Evolutionary conservation across 305 asterid species (phyloP).

Genomic region (Rubia peregrina): DNA sequence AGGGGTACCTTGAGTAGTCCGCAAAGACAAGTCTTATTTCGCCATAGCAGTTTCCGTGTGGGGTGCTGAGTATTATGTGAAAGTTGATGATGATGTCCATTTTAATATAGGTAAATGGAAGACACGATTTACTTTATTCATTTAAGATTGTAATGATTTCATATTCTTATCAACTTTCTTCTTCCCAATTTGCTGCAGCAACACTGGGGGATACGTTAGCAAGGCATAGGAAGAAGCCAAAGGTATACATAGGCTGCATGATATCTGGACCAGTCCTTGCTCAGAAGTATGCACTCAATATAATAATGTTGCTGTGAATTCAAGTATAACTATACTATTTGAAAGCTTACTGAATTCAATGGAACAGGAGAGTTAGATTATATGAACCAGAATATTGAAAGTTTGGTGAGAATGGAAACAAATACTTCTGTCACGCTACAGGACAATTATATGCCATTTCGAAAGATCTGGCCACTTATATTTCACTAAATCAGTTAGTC

Average conservation of each 20-base stretch:
- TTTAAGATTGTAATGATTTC: background rate
- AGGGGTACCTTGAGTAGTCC: slow-evolving; percentile 88
- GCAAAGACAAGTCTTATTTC: slow-evolving; percentile 84
- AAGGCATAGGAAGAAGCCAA: slow-evolving; percentile 56
- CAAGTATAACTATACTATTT: slow-evolving; percentile 6
- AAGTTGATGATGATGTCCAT: slow-evolving; percentile 95
- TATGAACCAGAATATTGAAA: slow-evolving; percentile 95
- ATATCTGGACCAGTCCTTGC: slow-evolving; percentile 95
- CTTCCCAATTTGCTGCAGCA: slow-evolving; percentile 40
- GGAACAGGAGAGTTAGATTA: slow-evolving; percentile 80
- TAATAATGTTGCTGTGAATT: background rate
- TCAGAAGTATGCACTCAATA: slow-evolving; percentile 46
- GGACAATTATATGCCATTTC: slow-evolving; percentile 91
- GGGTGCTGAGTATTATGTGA: slow-evolving; percentile 91
- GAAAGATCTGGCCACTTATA: slow-evolving; percentile 71
- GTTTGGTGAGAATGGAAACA: slow-evolving; percentile 91
- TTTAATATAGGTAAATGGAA: slow-evolving; percentile 67
- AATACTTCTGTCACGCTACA: slow-evolving; percentile 91
- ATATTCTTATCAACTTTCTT: background rate
- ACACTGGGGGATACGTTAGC: slow-evolving; percentile 72
- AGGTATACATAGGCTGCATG: slow-evolving; percentile 85
- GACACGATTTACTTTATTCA: background rate
- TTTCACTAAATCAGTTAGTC: slow-evolving; percentile 74
- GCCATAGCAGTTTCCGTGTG: slow-evolving; percentile 69
- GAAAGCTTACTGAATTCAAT: slow-evolving; percentile 11